Conservation (phyloP, 83 land plant species). For the Isoetes engelmannii region DNA sequence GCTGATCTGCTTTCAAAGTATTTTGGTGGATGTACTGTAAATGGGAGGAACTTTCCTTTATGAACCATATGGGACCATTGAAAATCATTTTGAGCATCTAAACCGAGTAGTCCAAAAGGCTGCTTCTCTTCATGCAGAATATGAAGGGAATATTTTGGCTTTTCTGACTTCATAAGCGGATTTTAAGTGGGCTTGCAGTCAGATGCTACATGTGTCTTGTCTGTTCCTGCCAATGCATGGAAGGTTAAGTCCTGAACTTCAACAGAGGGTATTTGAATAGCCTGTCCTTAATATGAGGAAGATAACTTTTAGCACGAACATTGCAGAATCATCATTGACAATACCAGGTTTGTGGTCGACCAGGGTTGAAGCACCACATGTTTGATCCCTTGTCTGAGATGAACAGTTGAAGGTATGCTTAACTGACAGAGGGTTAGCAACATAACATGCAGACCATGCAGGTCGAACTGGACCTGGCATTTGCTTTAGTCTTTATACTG, state of each 20-base stretch:
- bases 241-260: conserved; percentile 63
- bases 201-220: conserved; percentile 31
- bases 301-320: conserved; percentile 74
- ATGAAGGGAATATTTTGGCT: conserved; percentile 62
- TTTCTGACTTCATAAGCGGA: conserved; percentile 71
- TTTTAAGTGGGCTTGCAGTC: conserved; percentile 76
- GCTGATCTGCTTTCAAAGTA: conserved; percentile 49
- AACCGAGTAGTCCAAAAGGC: too few relatives aligned
- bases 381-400: conserved; percentile 65
- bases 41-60: conserved; percentile 72
- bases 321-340: conserved; percentile 88
- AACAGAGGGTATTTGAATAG: conserved; percentile 48
- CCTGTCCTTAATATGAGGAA: conserved; percentile 55
- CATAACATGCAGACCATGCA: conserved; percentile 73
- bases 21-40: conserved; percentile 43
- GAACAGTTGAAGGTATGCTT: conserved; percentile 50
- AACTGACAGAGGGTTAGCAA: conserved; percentile 57
- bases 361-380: conserved; percentile 63
- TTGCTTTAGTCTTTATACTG: conserved; percentile 65
- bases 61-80: conserved; percentile 27
- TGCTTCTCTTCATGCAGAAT: too few relatives aligned
- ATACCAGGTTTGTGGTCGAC: conserved; percentile 83
- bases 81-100: not conserved
- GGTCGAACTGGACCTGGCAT: conserved; percentile 74
- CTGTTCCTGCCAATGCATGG: conserved; percentile 71